A percentile compares a stretch with the other conserved stretches of the same genome.
phyloP scores from a whole-genome alignment of 768 basidiomycete genomes.

The Boletus fagicola region DNA sequence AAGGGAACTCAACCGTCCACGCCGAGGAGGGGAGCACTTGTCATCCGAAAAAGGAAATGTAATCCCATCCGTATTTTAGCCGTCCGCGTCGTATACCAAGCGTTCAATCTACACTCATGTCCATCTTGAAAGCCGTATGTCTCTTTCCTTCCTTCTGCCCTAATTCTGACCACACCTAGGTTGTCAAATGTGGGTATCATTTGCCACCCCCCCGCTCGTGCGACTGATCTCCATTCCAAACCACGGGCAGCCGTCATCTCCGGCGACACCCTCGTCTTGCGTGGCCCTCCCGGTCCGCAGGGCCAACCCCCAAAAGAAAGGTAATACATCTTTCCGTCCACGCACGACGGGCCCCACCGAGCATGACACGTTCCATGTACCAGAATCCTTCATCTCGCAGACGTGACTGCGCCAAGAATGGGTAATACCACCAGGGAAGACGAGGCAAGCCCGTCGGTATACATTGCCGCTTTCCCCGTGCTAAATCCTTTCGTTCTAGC shows the following conservation, averaged over 20 bases:
- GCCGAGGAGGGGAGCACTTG: too few species aligned
- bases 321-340: constrained; percentile 38
- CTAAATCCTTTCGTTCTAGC: constrained; percentile 40
- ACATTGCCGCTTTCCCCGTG: background rate
- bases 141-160: background rate
- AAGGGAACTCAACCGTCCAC: too few species aligned
- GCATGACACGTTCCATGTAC: constrained; percentile 11
- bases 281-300: constrained; percentile 71
- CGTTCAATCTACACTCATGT: constrained; percentile 41
- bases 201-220: background rate
- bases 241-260: constrained; percentile 72
- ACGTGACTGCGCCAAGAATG: constrained; percentile 79
- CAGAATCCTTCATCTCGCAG: constrained; percentile 88
- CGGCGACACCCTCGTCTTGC: constrained; percentile 84
- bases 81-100: too few species aligned
- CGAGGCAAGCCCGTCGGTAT: constrained; percentile 53
- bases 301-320: constrained; percentile 91
- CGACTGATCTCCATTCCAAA: constrained; percentile 18
- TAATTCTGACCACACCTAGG: constrained; percentile 29
- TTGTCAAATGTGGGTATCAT: constrained; percentile 55
- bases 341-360: background rate
- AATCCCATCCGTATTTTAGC: background rate
- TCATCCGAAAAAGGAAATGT: background rate
- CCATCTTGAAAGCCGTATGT: constrained; percentile 69
- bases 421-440: constrained; percentile 84